Evolutionary conservation across 257 asterid species (phyloP), one percentile per base, ranked within the genome.

Genomic region (Datura wrightii): DNA sequence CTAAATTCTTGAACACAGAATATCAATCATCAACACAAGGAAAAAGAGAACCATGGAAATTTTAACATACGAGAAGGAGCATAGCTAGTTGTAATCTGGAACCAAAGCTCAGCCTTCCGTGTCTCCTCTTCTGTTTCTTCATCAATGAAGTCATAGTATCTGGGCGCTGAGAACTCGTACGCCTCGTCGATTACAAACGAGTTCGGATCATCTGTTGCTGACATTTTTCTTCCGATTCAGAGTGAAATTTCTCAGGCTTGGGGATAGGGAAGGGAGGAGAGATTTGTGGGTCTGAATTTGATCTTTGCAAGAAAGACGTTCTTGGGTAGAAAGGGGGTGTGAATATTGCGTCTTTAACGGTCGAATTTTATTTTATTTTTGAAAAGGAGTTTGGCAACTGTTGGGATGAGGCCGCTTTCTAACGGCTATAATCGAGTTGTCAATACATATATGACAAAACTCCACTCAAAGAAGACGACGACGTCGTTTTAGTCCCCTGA

Each of bases 51-150:
- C 11, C 36, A 15, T 79, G 7, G 9, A 24, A 83, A 72, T 62
- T 15, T 46, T 54, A 58, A 89, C 99, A 70, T 89, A 97, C 99
- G 98, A 65, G 99, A 97, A 85, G 98, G 99, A 83, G 98, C 97
- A 71, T 94, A 89, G 69, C 93, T 71, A 31, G 72, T 85, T 19
- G 90, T 86, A 3, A 84, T 83, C 48, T 92, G 93, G 78, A 97
- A 97, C 99, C 99, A 97, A 79, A 91, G 91, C 89, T 95, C 98
- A 16, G 99, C 97, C 85, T 83, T 87, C 0, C 89, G 90, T 37
- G 83, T 90, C 46, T 97, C 98, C 0, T 88, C 92, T 41, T 79
- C 92, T 0, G 92, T 89, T 91, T 97, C 99, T 16, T 88, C 97
- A 4, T 19, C 54, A n/a, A 91, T 85, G 82, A 97, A 97, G 86